phyloP scores from a whole-genome alignment of 768 basidiomycete species.

The Rubroboletus pulcherrimus region DNA sequence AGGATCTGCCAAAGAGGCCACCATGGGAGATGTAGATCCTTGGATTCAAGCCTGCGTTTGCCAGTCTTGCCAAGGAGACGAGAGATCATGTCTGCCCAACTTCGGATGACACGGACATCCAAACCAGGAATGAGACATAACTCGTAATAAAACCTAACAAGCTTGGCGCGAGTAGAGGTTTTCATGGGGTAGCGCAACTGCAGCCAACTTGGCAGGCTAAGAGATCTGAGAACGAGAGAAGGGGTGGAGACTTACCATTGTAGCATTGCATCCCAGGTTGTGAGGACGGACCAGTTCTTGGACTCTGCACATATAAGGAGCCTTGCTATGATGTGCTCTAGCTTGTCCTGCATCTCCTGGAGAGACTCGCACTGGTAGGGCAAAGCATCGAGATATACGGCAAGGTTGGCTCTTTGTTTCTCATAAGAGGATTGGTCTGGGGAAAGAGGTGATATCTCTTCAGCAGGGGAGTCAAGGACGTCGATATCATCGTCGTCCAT shows the following conservation, averaged over 20 bases:
- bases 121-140: slow-evolving; percentile 73
- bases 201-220: slow-evolving; percentile 58
- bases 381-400: slow-evolving; percentile 61
- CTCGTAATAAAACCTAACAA: slow-evolving; percentile 74
- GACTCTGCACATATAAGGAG: slow-evolving; percentile 68
- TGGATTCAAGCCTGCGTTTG: slow-evolving; percentile 61
- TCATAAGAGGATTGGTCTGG: slow-evolving; percentile 43
- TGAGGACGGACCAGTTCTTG: slow-evolving; percentile 70
- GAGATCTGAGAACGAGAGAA: not conserved
- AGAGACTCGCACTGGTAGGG: slow-evolving; percentile 72
- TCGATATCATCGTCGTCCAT: slow-evolving; percentile 62
- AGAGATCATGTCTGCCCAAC: slow-evolving; percentile 77
- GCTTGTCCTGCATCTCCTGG: slow-evolving; percentile 65
- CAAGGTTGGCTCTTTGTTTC: slow-evolving; percentile 57
- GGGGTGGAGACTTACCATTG: slow-evolving; percentile 53
- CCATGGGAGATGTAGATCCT: slow-evolving; percentile 72
- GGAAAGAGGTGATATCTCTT: slow-evolving; percentile 23
- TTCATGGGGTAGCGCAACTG: slow-evolving; percentile 77
- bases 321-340: slow-evolving; percentile 67
- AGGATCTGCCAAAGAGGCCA: slow-evolving; percentile 69
- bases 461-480: slow-evolving; percentile 39
- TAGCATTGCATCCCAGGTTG: slow-evolving; percentile 75
- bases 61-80: slow-evolving; percentile 68
- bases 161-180: slow-evolving; percentile 63
- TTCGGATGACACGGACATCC: slow-evolving; percentile 64